Conservation (phyloP, 352 stramenopile genomes). For the Blastocystis sp. region DNA sequence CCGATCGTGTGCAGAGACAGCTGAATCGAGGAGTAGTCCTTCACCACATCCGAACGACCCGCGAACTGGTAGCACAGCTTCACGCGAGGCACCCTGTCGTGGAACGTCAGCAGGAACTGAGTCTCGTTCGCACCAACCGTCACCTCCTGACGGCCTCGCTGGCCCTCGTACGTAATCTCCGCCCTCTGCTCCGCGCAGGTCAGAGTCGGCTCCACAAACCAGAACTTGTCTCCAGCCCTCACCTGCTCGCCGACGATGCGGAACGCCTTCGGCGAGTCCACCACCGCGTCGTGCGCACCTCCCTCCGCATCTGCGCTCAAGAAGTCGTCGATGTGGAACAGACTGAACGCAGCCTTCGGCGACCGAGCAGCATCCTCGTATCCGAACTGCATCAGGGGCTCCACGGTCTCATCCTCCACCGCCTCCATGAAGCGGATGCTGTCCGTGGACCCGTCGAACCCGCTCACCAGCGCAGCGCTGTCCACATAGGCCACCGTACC, state of each 20-base stretch:
- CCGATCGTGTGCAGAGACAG: constrained; percentile 19
- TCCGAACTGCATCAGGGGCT: constrained; percentile 25
- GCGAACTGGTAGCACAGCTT: constrained; percentile 32
- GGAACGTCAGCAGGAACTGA: neutral
- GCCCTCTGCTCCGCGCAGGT: neutral
- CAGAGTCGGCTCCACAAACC: neutral
- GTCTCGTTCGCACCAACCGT: neutral
- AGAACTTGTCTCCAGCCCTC: constrained; percentile 33
- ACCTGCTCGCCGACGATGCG: neutral
- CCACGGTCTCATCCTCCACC: neutral
- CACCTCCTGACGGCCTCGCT: neutral
- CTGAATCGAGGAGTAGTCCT: neutral
- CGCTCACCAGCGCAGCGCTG: neutral
- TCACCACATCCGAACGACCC: neutral
- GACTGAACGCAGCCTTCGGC: neutral
- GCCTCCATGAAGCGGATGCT: neutral
- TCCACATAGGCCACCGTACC: neutral
- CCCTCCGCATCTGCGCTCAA: neutral
- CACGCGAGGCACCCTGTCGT: neutral
- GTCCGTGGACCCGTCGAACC: constrained; percentile 9
- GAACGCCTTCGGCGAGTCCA: constrained; percentile 12
- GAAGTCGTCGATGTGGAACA: constrained; percentile 29
- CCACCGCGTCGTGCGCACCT: neutral
- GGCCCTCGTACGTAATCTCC: neutral
- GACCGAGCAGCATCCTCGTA: constrained; percentile 35